Conservation (phyloP, 768 basidiomycete genomes). For the Pleurotus cornucopiae region DNA sequence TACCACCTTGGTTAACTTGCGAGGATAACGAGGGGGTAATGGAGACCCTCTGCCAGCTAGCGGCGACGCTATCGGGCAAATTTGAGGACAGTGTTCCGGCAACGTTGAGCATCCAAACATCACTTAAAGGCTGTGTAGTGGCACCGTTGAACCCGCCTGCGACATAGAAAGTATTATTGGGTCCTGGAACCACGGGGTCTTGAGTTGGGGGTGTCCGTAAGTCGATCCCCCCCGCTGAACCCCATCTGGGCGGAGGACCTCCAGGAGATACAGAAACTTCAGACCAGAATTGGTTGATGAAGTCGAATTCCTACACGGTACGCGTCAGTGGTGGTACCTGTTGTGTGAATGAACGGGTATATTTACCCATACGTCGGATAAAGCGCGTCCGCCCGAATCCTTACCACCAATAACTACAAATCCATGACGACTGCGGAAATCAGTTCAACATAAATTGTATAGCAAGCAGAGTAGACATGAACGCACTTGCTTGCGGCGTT, state of each 20-base stretch:
- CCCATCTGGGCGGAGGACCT: conserved; percentile 62
- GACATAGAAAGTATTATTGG: conserved; percentile 72
- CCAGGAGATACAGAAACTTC: conserved; percentile 46
- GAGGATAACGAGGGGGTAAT: conserved; percentile 32
- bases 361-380: conserved; percentile 75
- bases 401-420: conserved; percentile 75
- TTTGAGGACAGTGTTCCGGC: conserved; percentile 74
- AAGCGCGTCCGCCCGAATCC: conserved; percentile 43
- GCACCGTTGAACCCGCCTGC: conserved; percentile 62
- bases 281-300: conserved; percentile 73
- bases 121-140: conserved; percentile 44
- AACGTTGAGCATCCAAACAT: conserved; percentile 68
- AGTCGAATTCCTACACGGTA: conserved; percentile 67
- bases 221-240: conserved; percentile 74
- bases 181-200: conserved; percentile 42
- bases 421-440: conserved; percentile 56
- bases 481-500: conserved; percentile 81
- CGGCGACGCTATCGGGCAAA: conserved; percentile 42
- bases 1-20: conserved; percentile 49
- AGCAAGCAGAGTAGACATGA: conserved; percentile 1
- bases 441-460: conserved; percentile 11
- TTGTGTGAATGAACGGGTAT: background rate
- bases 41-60: conserved; percentile 55
- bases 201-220: conserved; percentile 37
- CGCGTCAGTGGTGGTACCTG: background rate